Conservation (phyloP, 2,329 filamentous ascomycete species). For the Fusarium temperatum region DNA sequence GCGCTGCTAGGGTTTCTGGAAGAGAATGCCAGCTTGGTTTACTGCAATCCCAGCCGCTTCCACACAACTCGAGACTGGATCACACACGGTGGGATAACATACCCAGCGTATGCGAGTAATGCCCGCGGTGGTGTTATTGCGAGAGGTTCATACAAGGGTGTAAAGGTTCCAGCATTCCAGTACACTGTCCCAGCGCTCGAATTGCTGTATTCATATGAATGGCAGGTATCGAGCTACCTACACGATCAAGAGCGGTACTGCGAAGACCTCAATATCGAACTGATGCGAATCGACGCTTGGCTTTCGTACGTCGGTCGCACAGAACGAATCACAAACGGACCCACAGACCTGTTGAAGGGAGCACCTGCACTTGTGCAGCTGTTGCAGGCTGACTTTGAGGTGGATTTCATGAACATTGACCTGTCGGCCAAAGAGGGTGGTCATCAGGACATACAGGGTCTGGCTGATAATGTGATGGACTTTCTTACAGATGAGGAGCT, state of each 20-base stretch:
- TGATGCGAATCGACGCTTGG: background rate
- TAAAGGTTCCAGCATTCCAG: background rate
- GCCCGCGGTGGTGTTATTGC: background rate
- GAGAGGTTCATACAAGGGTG: background rate
- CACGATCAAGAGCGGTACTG: background rate
- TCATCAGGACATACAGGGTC: background rate
- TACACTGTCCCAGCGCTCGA: background rate
- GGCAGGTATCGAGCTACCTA: background rate
- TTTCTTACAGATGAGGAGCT: background rate
- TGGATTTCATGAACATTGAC: background rate
- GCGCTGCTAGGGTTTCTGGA: background rate
- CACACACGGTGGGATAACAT: background rate
- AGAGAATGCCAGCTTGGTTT: background rate
- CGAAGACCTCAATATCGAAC: background rate
- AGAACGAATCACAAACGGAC: background rate
- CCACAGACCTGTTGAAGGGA: background rate
- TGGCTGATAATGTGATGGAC: background rate
- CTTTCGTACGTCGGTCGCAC: background rate
- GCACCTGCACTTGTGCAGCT: background rate
- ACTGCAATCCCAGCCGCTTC: rapidly evolving
- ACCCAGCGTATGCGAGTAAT: background rate
- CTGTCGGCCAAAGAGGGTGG: background rate
- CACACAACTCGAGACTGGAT: background rate
- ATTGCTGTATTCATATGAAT: background rate
- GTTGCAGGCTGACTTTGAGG: background rate